Percentiles rank a stretch among this genome's conserved stretches.
Conservation (phyloP, 2,329 filamentous ascomycete species). For the Neonectria faginata region DNA sequence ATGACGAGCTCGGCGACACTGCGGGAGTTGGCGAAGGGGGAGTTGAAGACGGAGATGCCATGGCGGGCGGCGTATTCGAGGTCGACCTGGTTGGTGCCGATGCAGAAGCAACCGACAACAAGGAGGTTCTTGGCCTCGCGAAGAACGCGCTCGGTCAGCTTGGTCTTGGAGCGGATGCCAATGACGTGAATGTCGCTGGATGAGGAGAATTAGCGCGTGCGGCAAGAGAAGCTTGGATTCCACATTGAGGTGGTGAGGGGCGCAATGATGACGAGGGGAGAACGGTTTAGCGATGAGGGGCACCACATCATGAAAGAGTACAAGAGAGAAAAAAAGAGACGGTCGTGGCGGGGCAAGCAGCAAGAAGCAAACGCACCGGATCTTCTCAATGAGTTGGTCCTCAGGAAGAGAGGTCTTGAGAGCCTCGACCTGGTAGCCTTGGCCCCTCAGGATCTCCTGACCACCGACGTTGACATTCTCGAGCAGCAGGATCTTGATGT, state of each 20-base stretch:
- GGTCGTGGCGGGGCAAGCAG: slow-evolving; percentile 32
- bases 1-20: slow-evolving; percentile 98
- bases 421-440: slow-evolving; percentile 96
- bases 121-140: slow-evolving; percentile 92
- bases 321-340: slow-evolving; percentile 18
- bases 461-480: slow-evolving; percentile 97
- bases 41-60: slow-evolving; percentile 98
- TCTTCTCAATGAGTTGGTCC: slow-evolving; percentile 96
- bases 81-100: slow-evolving; percentile 96
- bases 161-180: slow-evolving; percentile 97
- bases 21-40: slow-evolving; percentile 96
- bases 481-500: slow-evolving; percentile 94
- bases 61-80: slow-evolving; percentile 83
- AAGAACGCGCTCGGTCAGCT: slow-evolving; percentile 86
- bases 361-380: slow-evolving; percentile 69
- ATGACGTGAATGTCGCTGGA: slow-evolving; percentile 93
- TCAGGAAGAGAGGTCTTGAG: slow-evolving; percentile 91
- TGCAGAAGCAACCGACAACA: slow-evolving; percentile 98
- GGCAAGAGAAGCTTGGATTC: slow-evolving; percentile 8
- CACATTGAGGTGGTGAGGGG: slow-evolving; percentile 26
- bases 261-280: slow-evolving; percentile 4
- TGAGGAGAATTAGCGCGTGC: slow-evolving; percentile 33
- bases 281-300: slow-evolving; percentile 30
- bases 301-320: slow-evolving; percentile 20
- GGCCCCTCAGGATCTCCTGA: slow-evolving; percentile 80